Conservation (phyloP, 352 stramenopile genomes). For the Phytophthora boehmeriae region DNA sequence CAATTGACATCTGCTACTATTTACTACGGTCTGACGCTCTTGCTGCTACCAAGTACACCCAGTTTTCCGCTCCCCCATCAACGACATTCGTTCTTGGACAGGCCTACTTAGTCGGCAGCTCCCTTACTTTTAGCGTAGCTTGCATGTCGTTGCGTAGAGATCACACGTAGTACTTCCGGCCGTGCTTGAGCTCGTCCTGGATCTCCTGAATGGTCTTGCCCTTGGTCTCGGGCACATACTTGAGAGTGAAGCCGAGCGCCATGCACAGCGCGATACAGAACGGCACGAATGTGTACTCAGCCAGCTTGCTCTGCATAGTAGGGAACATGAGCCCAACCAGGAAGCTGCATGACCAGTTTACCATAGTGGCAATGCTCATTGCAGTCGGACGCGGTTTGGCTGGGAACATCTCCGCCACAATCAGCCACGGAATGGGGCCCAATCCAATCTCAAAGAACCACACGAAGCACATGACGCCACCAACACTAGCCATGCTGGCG, state of each 20-base stretch:
- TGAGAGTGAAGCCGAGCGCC: constrained; percentile 77
- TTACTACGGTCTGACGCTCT: no score
- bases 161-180: constrained; percentile 33
- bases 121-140: constrained; percentile 4
- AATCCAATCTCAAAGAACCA: constrained; percentile 78
- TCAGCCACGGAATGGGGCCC: constrained; percentile 96
- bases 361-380: constrained; percentile 92
- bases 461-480: constrained; percentile 78
- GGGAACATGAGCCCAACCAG: constrained; percentile 94
- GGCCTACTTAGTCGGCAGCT: constrained; percentile 11
- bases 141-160: constrained; percentile 17
- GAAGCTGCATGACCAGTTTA: constrained; percentile 97
- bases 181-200: constrained; percentile 56
- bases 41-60: no score
- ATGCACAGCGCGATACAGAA: constrained; percentile 87
- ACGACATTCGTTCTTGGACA: no score
- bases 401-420: constrained; percentile 97
- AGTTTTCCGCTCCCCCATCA: no score
- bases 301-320: constrained; percentile 85
- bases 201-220: constrained; percentile 82
- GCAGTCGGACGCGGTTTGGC: constrained; percentile 91
- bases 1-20: no score
- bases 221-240: constrained; percentile 92
- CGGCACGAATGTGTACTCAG: constrained; percentile 90
- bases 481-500: constrained; percentile 59